phyloP scores from a whole-genome alignment of 2,329 filamentous ascomycete genomes.

The Aspergillus sp. region DNA sequence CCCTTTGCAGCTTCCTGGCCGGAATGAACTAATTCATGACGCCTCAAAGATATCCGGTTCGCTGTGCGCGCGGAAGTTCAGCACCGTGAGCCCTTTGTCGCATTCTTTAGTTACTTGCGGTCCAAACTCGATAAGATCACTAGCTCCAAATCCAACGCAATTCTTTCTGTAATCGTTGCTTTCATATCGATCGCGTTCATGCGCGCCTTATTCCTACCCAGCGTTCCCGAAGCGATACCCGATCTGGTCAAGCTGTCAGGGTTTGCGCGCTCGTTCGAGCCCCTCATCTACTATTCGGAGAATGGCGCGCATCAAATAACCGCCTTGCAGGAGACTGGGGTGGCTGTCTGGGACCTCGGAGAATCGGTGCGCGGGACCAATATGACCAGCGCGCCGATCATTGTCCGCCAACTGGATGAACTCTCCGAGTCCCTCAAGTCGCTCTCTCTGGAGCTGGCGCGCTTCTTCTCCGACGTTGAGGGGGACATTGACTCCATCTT shows the following conservation, averaged over 20 bases:
- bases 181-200: constrained; percentile 67
- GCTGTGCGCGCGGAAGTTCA: constrained; percentile 84
- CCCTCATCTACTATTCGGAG: constrained; percentile 91
- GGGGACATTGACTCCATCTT: constrained; percentile 91
- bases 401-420: constrained; percentile 81
- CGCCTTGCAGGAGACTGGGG: constrained; percentile 84
- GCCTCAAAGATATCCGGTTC: constrained; percentile 75
- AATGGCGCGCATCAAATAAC: constrained; percentile 82
- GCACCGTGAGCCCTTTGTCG: constrained; percentile 81
- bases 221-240: constrained; percentile 66
- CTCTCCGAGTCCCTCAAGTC: constrained; percentile 83
- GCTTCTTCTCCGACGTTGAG: constrained; percentile 91
- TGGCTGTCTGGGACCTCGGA: constrained; percentile 91
- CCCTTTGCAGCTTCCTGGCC: constrained; percentile 29
- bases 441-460: constrained; percentile 80
- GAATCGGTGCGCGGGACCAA: constrained; percentile 87
- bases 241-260: constrained; percentile 89
- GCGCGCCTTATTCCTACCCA: constrained; percentile 69
- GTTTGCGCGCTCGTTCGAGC: constrained; percentile 88
- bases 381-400: constrained; percentile 84
- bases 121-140: constrained; percentile 63
- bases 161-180: constrained; percentile 62
- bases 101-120: constrained; percentile 65
- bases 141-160: constrained; percentile 67
- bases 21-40: constrained; percentile 35